Conservation (phyloP, 2,329 filamentous ascomycete genomes). For the Apiospora sp. region DNA sequence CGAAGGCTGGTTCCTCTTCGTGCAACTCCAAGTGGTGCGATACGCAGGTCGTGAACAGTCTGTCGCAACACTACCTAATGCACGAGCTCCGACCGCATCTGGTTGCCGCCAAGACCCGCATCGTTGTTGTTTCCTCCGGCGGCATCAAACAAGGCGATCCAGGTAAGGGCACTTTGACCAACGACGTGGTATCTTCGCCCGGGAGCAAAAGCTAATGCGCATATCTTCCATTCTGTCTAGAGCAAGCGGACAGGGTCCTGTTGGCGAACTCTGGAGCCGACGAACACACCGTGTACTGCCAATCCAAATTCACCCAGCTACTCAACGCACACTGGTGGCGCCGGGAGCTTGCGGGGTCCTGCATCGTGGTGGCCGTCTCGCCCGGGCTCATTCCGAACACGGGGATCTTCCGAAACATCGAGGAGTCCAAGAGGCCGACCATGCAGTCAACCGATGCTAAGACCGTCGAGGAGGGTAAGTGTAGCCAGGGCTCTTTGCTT, state of each 20-base stretch:
- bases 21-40: constrained; percentile 59
- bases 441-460: constrained; percentile 56
- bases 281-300: constrained; percentile 45
- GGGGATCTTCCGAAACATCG: constrained; percentile 46
- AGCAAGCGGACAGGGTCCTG: constrained; percentile 33
- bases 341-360: constrained; percentile 54
- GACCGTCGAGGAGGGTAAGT: constrained; percentile 53
- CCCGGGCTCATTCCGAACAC: constrained; percentile 61
- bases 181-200: neutral
- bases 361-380: constrained; percentile 59
- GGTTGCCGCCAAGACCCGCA: constrained; percentile 52
- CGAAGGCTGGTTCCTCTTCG: constrained; percentile 45
- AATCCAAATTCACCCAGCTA: constrained; percentile 59
- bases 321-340: constrained; percentile 64
- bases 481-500: neutral
- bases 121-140: constrained; percentile 61
- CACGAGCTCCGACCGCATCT: constrained; percentile 59
- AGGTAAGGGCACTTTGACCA: constrained; percentile 34
- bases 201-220: neutral
- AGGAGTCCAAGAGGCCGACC: constrained; percentile 35
- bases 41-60: constrained; percentile 58
- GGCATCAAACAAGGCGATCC: constrained; percentile 52
- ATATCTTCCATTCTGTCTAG: neutral
- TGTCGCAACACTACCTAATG: constrained; percentile 61
- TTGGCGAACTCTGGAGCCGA: constrained; percentile 47